Evolutionary conservation across 108 stramenopile species (phyloP).

Genomic region (Skeletonema marinoi): DNA sequence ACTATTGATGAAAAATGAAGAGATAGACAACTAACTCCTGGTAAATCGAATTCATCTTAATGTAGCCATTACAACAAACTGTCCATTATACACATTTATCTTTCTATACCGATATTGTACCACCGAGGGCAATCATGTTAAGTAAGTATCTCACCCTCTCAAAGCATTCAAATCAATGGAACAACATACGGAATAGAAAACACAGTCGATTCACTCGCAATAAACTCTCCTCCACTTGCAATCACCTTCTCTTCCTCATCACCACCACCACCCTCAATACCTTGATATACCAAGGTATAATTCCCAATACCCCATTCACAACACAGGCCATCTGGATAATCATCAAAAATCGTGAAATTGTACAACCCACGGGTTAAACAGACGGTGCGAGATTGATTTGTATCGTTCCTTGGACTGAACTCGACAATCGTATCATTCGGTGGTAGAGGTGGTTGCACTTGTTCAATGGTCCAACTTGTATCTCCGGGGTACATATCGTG

Average conservation of each 20-base stretch:
- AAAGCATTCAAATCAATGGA: no score
- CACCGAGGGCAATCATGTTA: no score
- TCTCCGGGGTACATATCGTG: not conserved
- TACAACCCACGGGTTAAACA: not conserved
- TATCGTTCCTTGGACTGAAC: not conserved
- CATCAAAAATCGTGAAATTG: not conserved
- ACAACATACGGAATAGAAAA: not conserved
- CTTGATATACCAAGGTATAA: not conserved
- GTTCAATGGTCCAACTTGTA: conserved; percentile 1
- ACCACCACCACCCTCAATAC: not conserved
- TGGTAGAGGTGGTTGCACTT: not conserved
- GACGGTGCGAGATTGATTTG: not conserved
- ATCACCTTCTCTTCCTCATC: not conserved
- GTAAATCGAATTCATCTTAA: no score
- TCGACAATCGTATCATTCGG: not conserved
- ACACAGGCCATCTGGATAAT: not conserved
- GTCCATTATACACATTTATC: no score
- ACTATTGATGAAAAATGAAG: no score
- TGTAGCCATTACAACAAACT: no score
- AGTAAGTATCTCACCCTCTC: no score
- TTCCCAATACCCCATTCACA: not conserved
- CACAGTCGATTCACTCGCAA: not conserved
- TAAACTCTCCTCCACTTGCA: not conserved
- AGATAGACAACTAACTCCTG: no score
- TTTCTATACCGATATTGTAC: no score